Evolutionary conservation across 129 eudicot species (phyloP), one percentile per base, ranked within the genome.

Genomic region (Glebionis coronaria): DNA sequence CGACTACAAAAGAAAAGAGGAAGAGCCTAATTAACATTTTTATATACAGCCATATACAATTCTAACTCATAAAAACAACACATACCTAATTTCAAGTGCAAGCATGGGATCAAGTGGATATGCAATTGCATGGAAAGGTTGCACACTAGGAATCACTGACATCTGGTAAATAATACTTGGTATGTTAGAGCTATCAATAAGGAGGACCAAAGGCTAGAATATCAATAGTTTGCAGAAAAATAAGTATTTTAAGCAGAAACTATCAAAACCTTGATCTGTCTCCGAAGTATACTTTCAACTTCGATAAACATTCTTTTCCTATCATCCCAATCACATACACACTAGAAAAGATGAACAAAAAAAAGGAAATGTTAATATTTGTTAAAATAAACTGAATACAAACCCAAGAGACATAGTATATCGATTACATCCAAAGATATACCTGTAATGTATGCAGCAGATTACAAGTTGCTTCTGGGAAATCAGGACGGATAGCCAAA

Each of bases 81-180:
- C 21, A 50, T 71, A 81, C 99, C 99, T 93, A 63, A 93, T 93
- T 42, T 93, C 97, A 28, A 93, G 91, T 47, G 99, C 97, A 70
- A 93, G 99, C 74, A 93, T 79, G 19, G 97, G 95, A 80, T 93
- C 95, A 54, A 93, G 99, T 19, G 99, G 99, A 75, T 93, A 93
- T 28, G 99, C 99, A 62, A 93, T 86, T 7, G 97, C 99, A 86
- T 89, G 97, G 73, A 93, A 93, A 60, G 99, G 99, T 76, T 89
- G 99, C 80, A 93, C 99, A 74, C 99, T 89, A 51, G 99, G 99
- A 76, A 93, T 79, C 77, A 87, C 82, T 50, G 97, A 86, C 90
- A 79, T 93, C 99, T 93, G 78, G 60, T 65, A 67, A 21, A n/a
- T 73, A 60, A 40, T 12, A 67, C 25, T 40, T 20, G 60, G 44